Base-by-base conservation (phyloP, 495 filamentous ascomycete species). In the Chlorociboria aeruginascens region DNA sequence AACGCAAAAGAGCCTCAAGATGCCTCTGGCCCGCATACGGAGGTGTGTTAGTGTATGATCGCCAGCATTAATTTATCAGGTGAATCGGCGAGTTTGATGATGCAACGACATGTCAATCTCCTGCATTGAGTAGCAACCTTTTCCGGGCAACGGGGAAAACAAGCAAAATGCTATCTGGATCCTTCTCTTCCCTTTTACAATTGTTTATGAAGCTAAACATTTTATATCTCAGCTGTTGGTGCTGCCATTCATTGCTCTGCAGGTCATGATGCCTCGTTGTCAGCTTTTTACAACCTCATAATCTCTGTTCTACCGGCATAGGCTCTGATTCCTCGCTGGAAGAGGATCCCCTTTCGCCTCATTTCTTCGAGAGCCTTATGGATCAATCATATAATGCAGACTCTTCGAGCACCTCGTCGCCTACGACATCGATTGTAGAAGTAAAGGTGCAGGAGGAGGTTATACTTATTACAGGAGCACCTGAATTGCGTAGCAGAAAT, bases 401-500 rank as follows among this genome's bases (percentile, higher is more conserved):
- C 13, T 17, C 32, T 34, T 32, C 32, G n/a, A 48, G 33, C 12
- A 13, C 7, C 1, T 43, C 43, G 8, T 43, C 29, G 31, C 37
- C 13, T 35, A 31, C 11, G 7, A 39, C 40, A 0, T 45, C 45
- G 20, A 25, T 25, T 25, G 20, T 25, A 4, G 20, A 25, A 25
- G 20, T 25, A 25, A 44, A 20, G 13, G 36, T 39, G 43, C 39
- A 44, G 42, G 44, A 54, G 17, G 32, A 50, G 41, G 35, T 3
- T 10, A 38, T 50, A 16, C 44, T 56, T 10, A 56, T 59, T 7
- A 59, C 56, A 35, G 13, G 50, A 34, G 14, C 53, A 7, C 53
- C 56, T 38, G 47, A 53, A 10, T 53, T 59, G 32, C 53, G 53
- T 34, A 20, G 40, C 36, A 53, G 56, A 36, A 35, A 54, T 42